A percentile compares a stretch with the other conserved stretches of the same genome.
Evolutionary conservation across 441 rosid species (phyloP).

Genomic region (Viola pubescens): DNA sequence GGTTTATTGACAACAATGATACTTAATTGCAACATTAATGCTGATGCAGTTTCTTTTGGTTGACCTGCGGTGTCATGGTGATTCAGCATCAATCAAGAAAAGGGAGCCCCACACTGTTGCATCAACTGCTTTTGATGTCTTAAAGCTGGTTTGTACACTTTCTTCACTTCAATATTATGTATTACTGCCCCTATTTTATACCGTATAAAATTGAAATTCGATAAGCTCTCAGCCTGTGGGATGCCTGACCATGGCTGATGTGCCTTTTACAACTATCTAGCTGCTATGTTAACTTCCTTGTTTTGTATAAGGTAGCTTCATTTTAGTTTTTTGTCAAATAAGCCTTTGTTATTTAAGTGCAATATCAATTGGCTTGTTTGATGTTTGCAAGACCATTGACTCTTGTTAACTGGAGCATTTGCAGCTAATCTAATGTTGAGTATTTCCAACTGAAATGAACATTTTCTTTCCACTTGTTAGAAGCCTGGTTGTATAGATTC

Average conservation of each 20-base stretch:
- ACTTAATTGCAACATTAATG: slow-evolving; percentile 4
- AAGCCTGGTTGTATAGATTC: too few species aligned
- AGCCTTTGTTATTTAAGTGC: too few species aligned
- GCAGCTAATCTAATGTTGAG: too few species aligned
- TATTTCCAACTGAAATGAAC: too few species aligned
- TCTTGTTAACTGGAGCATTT: too few species aligned
- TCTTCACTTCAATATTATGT: slow-evolving; percentile 14
- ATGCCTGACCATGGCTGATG: not conserved
- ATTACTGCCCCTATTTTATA: not conserved
- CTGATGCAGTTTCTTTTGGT: slow-evolving; percentile 70
- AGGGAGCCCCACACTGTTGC: slow-evolving; percentile 74
- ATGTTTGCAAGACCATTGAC: too few species aligned
- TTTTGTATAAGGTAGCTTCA: too few species aligned
- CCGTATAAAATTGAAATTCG: not conserved
- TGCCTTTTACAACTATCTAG: not conserved
- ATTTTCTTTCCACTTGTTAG: too few species aligned
- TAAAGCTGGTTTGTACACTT: slow-evolving; percentile 59
- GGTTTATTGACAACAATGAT: not conserved
- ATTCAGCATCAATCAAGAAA: slow-evolving; percentile 68
- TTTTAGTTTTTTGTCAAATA: too few species aligned
- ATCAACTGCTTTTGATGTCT: slow-evolving; percentile 78
- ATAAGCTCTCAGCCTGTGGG: not conserved
- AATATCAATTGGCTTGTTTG: too few species aligned
- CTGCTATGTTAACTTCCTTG: too few species aligned
- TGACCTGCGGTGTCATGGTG: slow-evolving; percentile 93